phyloP scores from a whole-genome alignment of 1,284 basidiomycete species.

The Ceratobasidium sp. region DNA sequence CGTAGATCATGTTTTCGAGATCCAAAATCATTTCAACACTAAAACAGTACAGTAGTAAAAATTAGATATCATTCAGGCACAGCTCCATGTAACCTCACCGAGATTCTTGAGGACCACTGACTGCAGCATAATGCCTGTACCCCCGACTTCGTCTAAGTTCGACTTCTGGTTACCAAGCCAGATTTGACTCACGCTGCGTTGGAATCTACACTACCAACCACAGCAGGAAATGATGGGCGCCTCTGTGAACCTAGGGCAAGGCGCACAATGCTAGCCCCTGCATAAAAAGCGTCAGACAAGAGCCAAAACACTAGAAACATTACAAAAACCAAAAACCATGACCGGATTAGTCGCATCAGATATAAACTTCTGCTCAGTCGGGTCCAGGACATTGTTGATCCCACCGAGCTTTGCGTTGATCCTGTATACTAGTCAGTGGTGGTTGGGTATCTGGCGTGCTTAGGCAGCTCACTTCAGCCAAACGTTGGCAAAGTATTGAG shows the following conservation, averaged over 20 bases:
- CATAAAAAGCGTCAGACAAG: not conserved
- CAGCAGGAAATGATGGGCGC: slow-evolving; percentile 77
- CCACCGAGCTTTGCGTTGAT: slow-evolving; percentile 45
- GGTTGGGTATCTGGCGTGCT: no score
- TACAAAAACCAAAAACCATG: slow-evolving; percentile 33
- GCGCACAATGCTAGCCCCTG: slow-evolving; percentile 80
- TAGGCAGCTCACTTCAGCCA: slow-evolving; percentile 69
- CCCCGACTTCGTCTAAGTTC: slow-evolving; percentile 45
- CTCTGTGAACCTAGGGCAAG: slow-evolving; percentile 77
- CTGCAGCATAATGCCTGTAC: slow-evolving; percentile 60
- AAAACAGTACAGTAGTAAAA: not conserved
- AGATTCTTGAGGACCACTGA: slow-evolving; percentile 71
- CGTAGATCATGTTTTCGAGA: slow-evolving; percentile 65
- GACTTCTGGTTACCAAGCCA: no score
- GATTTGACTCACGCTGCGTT: slow-evolving; percentile 53
- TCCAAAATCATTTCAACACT: slow-evolving; percentile 72
- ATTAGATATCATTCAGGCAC: no score
- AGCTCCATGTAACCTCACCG: slow-evolving; percentile 58
- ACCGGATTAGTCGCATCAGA: slow-evolving; percentile 38
- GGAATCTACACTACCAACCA: slow-evolving; percentile 78
- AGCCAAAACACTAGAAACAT: no score
- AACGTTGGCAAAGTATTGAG: slow-evolving; percentile 81
- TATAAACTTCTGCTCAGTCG: slow-evolving; percentile 31
- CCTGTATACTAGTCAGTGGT: not conserved
- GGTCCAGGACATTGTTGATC: slow-evolving; percentile 41